Evolutionary conservation across 2,329 filamentous ascomycete species (phyloP), one percentile per base, ranked within the genome.

Genomic region (Daldinia sp.): DNA sequence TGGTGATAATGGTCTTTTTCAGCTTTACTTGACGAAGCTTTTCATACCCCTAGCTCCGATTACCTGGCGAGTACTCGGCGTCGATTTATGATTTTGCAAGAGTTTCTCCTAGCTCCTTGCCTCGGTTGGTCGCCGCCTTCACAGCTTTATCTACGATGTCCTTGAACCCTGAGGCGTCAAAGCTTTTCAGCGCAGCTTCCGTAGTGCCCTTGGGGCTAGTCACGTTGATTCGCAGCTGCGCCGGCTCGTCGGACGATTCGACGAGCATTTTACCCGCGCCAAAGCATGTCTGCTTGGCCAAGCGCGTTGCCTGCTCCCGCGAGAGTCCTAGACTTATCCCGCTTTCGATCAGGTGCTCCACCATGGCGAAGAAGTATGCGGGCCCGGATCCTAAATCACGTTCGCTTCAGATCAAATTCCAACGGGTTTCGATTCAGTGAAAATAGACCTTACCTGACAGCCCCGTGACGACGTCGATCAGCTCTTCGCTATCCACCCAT

Each of bases 141-240:
- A 83, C 81, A 0, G 78, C 81, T 62, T 78, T 78, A 61, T 79
- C 75, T 2, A 83, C 81, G 30, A 79, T 77, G 0, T 75, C 76
- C 69, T 78, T 75, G 43, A 83, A 74, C 0, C 79, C 79, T 0
- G 77, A 77, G 25, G 75, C 74, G 67, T 82, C 80, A 32, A 84
- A 83, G 70, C 79, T 82, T 58, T 81, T 74, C 13, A 84, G 74
- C 0, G 81, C 82, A 10, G 82, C 82, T 39, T 82, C 75, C 0
- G 82, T 84, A 2, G 82, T 84, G 27, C 82, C 82, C 64, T 83
- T 83, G 21, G 82, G 82, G 74, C 82, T 83, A 4, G 82, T 84
- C 51, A 84, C 82, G 69, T 83, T 83, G 68, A 76, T 81, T 55
- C 82, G 78, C 50, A 84, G 75, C 73, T 83, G 80, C 0, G 77